Evolutionary conservation across 1,139 yeast species (phyloP).

Genomic region (Insectozyma bohioensis): DNA sequence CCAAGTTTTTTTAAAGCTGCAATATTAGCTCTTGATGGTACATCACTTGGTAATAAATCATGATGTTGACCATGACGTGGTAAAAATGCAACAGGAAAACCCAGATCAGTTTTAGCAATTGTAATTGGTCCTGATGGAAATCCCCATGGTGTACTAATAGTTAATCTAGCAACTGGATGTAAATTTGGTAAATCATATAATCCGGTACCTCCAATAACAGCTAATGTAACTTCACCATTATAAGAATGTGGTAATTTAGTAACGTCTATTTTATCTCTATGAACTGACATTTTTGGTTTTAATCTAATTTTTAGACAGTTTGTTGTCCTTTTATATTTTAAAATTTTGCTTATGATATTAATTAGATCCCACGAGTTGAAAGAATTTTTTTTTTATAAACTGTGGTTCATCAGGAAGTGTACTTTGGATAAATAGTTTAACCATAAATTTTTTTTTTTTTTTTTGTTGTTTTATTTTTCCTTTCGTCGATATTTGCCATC

Average conservation of each 20-base stretch:
- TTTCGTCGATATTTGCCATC: too few relatives aligned
- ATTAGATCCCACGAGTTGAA: too few relatives aligned
- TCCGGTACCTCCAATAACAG: conserved; percentile 98
- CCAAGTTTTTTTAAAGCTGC: conserved; percentile 91
- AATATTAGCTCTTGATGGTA: conserved; percentile 90
- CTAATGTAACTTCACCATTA: conserved; percentile 59
- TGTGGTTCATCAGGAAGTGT: too few relatives aligned
- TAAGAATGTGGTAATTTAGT: conserved; percentile 38
- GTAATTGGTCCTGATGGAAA: conserved; percentile 93
- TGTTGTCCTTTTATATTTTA: too few relatives aligned
- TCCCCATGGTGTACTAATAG: conserved; percentile 95
- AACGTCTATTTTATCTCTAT: conserved; percentile 31
- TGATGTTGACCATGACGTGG: conserved; percentile 95
- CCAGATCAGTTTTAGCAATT: conserved; percentile 68
- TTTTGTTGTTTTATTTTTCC: too few relatives aligned
- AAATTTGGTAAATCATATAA: conserved; percentile 81
- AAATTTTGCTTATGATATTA: too few relatives aligned
- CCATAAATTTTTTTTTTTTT: too few relatives aligned
- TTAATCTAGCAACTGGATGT: conserved; percentile 79
- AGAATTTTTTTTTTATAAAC: too few relatives aligned
- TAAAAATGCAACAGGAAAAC: conserved; percentile 88
- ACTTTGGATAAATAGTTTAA: too few relatives aligned
- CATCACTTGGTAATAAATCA: conserved; percentile 86
- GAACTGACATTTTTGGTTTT: conserved; percentile 42
- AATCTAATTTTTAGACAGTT: too few relatives aligned